Base-by-base conservation (phyloP, 179 eudicot genomes). In the Beta corolliflora region DNA sequence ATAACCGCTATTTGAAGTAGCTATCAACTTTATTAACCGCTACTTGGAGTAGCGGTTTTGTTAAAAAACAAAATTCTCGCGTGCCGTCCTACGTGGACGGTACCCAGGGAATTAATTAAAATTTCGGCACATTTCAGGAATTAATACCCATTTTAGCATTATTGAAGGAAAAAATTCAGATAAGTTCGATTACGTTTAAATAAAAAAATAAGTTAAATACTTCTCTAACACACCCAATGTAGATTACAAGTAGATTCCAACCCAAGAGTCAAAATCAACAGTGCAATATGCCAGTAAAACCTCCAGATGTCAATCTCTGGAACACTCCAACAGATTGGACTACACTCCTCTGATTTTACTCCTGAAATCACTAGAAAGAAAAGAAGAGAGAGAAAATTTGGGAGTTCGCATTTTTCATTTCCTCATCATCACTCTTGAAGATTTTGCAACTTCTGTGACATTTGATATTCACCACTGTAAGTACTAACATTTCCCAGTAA, bases 251-350 rank as follows among this genome's bases (percentile, higher is more conserved):
- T n/a, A 80, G 78, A 73, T 53, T 80, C 78, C 55, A 80, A 80
- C 52, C 78, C 65, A 73, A 73, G 31, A 73, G 83, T 73, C 31
- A 52, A 16, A 52, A 64, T 19, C 6, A 9, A 13, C 71, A 29
- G 16, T 46, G 5, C 18, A 9, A 70, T 13, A 71, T 45, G 25
- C 29, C 50, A 16, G 45, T 2, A 15, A n/a, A 70, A 29, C 59
- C n/a, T 48, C 74, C 83, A 81, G 19, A 15, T 81, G 79, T 21
- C 83, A 31, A 8, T 31, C 25, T 73, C 77, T 80, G 71, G 77
- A 80, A 80, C 64, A 31, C 9, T 74, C 83, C 23, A n/a, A 19
- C 55, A 25, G 2, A 64, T 6, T 64, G 10, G 14, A 23, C 10
- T 63, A 3, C 7, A 48, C 9, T 48, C 9, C 52, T 6, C 9